Conservation (phyloP, 805 yeast species). For the Metschnikowia amazonensis region DNA sequence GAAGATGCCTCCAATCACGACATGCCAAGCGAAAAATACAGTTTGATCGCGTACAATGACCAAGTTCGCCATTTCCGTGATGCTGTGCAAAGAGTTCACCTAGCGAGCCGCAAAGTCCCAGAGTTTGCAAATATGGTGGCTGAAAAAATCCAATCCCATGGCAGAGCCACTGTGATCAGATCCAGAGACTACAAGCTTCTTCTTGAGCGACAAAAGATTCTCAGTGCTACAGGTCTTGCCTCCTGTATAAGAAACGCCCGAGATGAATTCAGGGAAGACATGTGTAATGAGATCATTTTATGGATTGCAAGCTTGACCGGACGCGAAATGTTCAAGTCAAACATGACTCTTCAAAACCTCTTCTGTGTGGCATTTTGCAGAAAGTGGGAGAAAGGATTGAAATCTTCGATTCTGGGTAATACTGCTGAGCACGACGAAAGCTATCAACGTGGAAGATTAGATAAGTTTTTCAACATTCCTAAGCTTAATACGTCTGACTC, state of each 20-base stretch:
- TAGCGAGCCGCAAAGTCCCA: slow-evolving; percentile 58
- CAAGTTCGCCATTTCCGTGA: slow-evolving; percentile 72
- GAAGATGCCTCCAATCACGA: slow-evolving; percentile 31
- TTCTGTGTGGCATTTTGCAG: slow-evolving; percentile 57
- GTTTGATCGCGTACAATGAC: slow-evolving; percentile 69
- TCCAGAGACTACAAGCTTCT: slow-evolving; percentile 50
- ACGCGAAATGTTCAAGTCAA: slow-evolving; percentile 50
- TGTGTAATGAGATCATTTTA: slow-evolving; percentile 66
- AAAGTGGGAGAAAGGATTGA: slow-evolving; percentile 57
- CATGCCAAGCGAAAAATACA: slow-evolving; percentile 46
- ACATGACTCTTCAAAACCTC: slow-evolving; percentile 43
- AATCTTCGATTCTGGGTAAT: slow-evolving; percentile 1
- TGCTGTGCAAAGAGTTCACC: slow-evolving; percentile 60
- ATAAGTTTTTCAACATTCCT: slow-evolving; percentile 36
- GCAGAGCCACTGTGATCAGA: slow-evolving; percentile 65
- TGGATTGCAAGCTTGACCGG: slow-evolving; percentile 62
- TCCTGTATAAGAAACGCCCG: slow-evolving; percentile 62
- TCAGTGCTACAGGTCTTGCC: slow-evolving; percentile 62
- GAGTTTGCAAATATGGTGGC: slow-evolving; percentile 75
- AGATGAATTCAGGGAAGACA: slow-evolving; percentile 74
- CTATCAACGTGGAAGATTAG: slow-evolving; percentile 33
- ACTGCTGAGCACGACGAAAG: slow-evolving; percentile 6
- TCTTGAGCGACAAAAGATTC: slow-evolving; percentile 48
- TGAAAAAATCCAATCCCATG: slow-evolving; percentile 54
- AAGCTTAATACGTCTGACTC: slow-evolving; percentile 20